These are phyloP conservation scores for Aspergillus conjunctus DNA, from an alignment of 495 filamentous ascomycete genomes.

Conservation along the genomic window DNA sequence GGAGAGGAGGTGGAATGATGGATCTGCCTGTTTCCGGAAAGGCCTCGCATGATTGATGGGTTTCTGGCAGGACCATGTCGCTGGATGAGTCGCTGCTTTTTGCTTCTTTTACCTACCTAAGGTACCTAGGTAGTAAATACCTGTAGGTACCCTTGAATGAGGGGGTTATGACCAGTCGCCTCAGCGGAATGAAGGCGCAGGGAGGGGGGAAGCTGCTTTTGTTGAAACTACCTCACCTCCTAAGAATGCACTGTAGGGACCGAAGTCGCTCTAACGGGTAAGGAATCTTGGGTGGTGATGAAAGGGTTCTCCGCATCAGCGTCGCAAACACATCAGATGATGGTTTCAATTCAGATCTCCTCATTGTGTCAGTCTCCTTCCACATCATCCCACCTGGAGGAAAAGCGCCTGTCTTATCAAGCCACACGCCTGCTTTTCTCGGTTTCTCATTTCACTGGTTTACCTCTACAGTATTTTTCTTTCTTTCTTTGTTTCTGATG, in stretches of 20 bases:
- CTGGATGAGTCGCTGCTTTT: neutral
- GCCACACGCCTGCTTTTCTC: neutral
- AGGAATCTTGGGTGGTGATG: constrained; percentile 7
- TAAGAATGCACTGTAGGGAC: neutral
- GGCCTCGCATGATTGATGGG: constrained; percentile 7
- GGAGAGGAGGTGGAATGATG: constrained; percentile 7
- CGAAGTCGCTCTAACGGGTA: neutral
- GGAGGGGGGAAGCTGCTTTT: no score
- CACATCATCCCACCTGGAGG: constrained; percentile 10
- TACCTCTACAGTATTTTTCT: neutral
- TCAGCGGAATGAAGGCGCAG: neutral
- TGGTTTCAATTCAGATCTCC: constrained; percentile 6
- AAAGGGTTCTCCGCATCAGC: constrained; percentile 21
- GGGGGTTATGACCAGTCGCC: neutral
- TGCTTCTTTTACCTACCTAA: neutral
- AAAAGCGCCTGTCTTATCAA: neutral
- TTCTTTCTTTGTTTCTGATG: neutral
- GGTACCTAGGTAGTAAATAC: no score
- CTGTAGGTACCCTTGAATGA: no score
- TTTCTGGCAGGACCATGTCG: constrained; percentile 3
- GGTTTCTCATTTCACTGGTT: no score
- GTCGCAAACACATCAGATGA: constrained; percentile 19
- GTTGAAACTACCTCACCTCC: neutral
- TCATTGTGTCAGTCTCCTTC: neutral
- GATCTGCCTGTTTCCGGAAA: constrained; percentile 10